Evolutionary conservation across 805 yeast genomes (phyloP).

Genomic region (Myxozyma neglecta): DNA sequence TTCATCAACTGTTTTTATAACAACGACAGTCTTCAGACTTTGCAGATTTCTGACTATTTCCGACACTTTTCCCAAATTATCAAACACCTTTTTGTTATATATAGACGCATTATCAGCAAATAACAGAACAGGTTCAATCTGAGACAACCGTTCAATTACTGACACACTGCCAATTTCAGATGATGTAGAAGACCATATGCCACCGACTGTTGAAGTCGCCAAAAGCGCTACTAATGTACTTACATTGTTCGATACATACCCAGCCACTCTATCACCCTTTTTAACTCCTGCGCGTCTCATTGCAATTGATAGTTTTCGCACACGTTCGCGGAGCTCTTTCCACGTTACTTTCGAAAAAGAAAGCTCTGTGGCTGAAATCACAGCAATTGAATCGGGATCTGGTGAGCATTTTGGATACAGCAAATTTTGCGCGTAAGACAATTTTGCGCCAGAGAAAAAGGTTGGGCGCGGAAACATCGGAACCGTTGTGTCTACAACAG

Average conservation of each 20-base stretch:
- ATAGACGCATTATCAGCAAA: conserved; percentile 31
- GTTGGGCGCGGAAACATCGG: conserved; percentile 33
- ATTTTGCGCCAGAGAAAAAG: conserved; percentile 31
- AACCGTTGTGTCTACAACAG: conserved; percentile 18
- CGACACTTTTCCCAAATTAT: conserved; percentile 26
- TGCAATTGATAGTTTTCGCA: conserved; percentile 22
- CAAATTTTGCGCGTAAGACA: conserved; percentile 33
- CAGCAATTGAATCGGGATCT: conserved; percentile 27
- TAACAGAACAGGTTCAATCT: conserved; percentile 31
- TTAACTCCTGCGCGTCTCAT: conserved; percentile 26
- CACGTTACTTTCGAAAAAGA: conserved; percentile 19
- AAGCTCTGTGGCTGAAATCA: conserved; percentile 31
- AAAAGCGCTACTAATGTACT: conserved; percentile 30
- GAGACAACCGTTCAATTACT: conserved; percentile 32
- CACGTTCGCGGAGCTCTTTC: conserved; percentile 30
- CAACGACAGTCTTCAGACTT: conserved; percentile 20
- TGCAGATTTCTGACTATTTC: conserved; percentile 25
- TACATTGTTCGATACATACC: conserved; percentile 32
- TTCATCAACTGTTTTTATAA: conserved; percentile 7
- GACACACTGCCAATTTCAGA: conserved; percentile 33
- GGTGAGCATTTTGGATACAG: conserved; percentile 30
- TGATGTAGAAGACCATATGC: conserved; percentile 34
- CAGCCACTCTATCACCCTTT: conserved; percentile 33
- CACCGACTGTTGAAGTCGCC: conserved; percentile 34
- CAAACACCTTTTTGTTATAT: conserved; percentile 31